Conservation (phyloP, 768 basidiomycete species). For the Suillus discolor region DNA sequence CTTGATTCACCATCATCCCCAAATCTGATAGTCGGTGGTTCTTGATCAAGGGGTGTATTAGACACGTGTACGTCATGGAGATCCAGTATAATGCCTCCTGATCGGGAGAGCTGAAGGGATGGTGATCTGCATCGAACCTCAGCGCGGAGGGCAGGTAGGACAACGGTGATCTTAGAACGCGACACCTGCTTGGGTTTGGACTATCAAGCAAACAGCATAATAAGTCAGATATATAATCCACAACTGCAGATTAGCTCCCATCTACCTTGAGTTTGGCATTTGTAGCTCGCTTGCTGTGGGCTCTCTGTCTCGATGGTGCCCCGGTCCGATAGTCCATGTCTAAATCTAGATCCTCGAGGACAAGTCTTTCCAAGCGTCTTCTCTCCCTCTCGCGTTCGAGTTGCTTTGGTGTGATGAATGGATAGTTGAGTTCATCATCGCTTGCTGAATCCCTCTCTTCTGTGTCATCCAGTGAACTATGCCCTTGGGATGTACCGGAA, state of each 20-base stretch:
- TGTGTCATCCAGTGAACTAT: constrained; percentile 1
- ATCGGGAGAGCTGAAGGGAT: constrained; percentile 46
- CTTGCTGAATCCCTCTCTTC: constrained; percentile 17
- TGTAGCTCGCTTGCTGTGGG: constrained; percentile 9
- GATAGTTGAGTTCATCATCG: constrained; percentile 29
- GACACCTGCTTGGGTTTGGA: neutral
- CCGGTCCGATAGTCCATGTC: constrained; percentile 45
- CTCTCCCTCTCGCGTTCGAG: constrained; percentile 41
- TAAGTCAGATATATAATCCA: constrained; percentile 3
- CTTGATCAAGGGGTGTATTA: constrained; percentile 24
- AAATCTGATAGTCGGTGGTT: constrained; percentile 32
- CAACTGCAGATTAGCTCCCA: neutral
- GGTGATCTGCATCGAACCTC: constrained; percentile 72
- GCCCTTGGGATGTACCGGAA: neutral
- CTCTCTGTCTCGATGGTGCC: constrained; percentile 13
- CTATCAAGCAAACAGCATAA: neutral
- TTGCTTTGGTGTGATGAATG: constrained; percentile 17
- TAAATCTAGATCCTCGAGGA: constrained; percentile 62
- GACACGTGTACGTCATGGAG: constrained; percentile 52
- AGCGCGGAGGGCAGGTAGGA: constrained; percentile 47
- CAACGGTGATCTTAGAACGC: neutral
- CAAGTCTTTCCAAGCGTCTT: constrained; percentile 47
- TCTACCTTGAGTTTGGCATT: constrained; percentile 21
- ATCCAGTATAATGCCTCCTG: constrained; percentile 71
- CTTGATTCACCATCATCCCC: constrained; percentile 20